Base-by-base conservation (phyloP, 1,284 basidiomycete genomes). In the Moesziomyces antarcticus region DNA sequence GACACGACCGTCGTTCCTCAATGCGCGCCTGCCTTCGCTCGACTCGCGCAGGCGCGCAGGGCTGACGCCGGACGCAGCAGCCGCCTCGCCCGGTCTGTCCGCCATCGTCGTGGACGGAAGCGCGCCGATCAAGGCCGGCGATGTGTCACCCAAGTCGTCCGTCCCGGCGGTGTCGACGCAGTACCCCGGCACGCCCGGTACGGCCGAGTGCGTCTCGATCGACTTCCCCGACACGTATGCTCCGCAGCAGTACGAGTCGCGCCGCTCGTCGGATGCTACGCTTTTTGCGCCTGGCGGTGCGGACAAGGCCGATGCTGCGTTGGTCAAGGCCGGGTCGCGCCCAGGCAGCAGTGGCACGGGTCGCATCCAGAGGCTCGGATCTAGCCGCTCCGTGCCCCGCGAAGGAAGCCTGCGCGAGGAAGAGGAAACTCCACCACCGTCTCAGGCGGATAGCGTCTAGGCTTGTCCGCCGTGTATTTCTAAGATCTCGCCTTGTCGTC, bases 211-310 rank as follows among this genome's bases (percentile, higher is more conserved):
- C 44, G 47, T 56, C 24, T 55, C 66, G 35, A 52, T 59, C 45
- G 56, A 69, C 13, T 63, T 63, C 10, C 68, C 57, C 8, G 45
- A 24, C 42, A 43, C 57, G 1, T 65, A 61, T n/a, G 48, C 59
- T 9, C 8, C 60, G 37, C 60, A 56, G 50, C 65, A 69, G 53
- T 51, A 46, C 54, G 71, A 74, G 53, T 59, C 66, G 5, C 62
- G 66, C 9, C 57, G 72, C 18, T 74, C 72, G 3, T 74, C 72
- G 16, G 72, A 74, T 27, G 72, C 72, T 0, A 74, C 72, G 0
- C 59, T 74, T 20, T 66, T 70, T 49, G 60, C 64, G 5, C 57
- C 61, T 14, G 37, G 45, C 13, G 52, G 54, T 0, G 30, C 52
- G 4, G 70, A 60, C 27, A 60, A 63, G 47, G 5, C 20, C 7